Conservation (phyloP, 148 eudicot species). For the Vaccinium macrocarpon region DNA sequence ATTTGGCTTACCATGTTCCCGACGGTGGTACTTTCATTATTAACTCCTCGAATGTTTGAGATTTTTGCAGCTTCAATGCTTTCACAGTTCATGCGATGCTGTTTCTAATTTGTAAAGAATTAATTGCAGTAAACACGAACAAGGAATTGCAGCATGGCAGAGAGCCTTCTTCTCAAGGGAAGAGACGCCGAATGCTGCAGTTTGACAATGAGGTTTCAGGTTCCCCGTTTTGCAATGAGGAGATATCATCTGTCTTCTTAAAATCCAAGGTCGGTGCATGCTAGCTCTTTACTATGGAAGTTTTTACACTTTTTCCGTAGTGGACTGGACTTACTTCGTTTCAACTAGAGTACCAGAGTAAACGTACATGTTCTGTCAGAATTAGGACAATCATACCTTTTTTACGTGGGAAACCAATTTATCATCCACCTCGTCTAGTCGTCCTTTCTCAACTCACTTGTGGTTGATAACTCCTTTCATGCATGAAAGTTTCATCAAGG, state of each 20-base stretch:
- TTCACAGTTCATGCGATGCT: not conserved
- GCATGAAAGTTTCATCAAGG: not conserved
- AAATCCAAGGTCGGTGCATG: slow-evolving; percentile 60
- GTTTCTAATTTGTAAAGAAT: slow-evolving; percentile 8
- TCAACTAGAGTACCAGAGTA: not conserved
- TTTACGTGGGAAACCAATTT: not conserved
- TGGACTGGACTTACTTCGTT: not conserved
- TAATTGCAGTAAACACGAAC: slow-evolving; percentile 41
- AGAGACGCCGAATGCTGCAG: slow-evolving; percentile 76
- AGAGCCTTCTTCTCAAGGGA: slow-evolving; percentile 57
- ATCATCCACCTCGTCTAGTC: not conserved
- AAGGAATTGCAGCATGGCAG: slow-evolving; percentile 42
- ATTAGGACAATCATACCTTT: not conserved
- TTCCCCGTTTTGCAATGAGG: slow-evolving; percentile 41
- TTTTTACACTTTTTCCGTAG: not conserved
- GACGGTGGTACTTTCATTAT: slow-evolving; percentile 29
- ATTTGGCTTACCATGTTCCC: slow-evolving; percentile 41
- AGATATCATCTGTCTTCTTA: slow-evolving; percentile 45
- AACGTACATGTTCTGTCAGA: not conserved
- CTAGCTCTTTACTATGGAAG: not conserved
- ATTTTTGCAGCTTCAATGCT: not conserved
- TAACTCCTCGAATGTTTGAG: not conserved
- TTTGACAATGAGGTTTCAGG: slow-evolving; percentile 45
- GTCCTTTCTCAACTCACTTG: not conserved
- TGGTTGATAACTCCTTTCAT: not conserved